These are phyloP conservation scores for Venturiaceae sp. DNA, from an alignment of 2,329 filamentous ascomycete genomes.

Conservation along the genomic window DNA sequence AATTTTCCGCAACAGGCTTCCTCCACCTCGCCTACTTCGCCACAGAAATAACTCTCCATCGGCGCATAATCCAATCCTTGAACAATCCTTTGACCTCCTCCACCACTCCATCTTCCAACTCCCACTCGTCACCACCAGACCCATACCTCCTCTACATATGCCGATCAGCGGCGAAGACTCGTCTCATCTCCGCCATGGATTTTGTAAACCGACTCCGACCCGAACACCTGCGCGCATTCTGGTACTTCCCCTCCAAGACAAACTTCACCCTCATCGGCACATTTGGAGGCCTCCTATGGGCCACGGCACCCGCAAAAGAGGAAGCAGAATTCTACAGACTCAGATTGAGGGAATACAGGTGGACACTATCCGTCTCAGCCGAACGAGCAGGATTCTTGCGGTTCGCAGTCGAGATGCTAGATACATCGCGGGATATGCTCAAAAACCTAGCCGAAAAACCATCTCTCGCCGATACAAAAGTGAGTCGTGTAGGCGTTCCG, in stretches of 20 bases:
- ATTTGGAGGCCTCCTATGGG: slow-evolving; percentile 83
- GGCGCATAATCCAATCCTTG: slow-evolving; percentile 10
- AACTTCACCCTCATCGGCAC: slow-evolving; percentile 95
- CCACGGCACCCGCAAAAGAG: slow-evolving; percentile 75
- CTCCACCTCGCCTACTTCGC: slow-evolving; percentile 90
- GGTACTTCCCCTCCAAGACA: slow-evolving; percentile 79
- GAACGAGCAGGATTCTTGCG: slow-evolving; percentile 51
- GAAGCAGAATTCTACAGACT: slow-evolving; percentile 90
- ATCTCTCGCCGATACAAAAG: slow-evolving; percentile 21
- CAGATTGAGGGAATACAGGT: slow-evolving; percentile 79
- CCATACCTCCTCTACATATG: slow-evolving; percentile 86
- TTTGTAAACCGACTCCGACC: slow-evolving; percentile 90
- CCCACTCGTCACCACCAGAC: slow-evolving; percentile 32
- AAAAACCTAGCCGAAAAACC: slow-evolving; percentile 35
- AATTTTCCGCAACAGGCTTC: slow-evolving; percentile 36
- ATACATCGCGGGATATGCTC: slow-evolving; percentile 33
- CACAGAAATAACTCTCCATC: slow-evolving; percentile 72
- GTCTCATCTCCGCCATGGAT: slow-evolving; percentile 92
- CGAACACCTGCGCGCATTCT: slow-evolving; percentile 80
- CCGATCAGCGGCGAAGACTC: slow-evolving; percentile 85
- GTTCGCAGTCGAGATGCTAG: slow-evolving; percentile 34
- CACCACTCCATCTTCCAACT: neutral
- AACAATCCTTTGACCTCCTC: neutral
- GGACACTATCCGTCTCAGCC: slow-evolving; percentile 81
- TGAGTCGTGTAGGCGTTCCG: slow-evolving; percentile 27